Base-by-base conservation (phyloP, 2,329 filamentous ascomycete genomes). In the Fusarium multiceps region DNA sequence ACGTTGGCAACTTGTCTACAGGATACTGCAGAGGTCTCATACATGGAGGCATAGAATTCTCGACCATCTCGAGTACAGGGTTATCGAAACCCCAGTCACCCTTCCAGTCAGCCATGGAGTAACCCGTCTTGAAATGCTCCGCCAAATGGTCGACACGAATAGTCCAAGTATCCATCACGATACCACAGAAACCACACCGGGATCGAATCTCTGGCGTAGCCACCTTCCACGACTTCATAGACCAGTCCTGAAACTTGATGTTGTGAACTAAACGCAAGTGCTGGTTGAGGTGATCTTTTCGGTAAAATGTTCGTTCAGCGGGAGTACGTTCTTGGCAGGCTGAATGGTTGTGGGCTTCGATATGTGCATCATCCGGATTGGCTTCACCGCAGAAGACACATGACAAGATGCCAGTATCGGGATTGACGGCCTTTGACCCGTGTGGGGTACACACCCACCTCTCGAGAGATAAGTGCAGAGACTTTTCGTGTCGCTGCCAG, bases 401-500 rank as follows among this genome's bases (percentile, higher is more conserved):
- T 53, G 82, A 84, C 48, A 83, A 74, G 51, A 85, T 79, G 28
- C 88, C 87, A n/a, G 85, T 89, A 4, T 89, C 85, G 3, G 88
- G 84, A 59, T 90, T 87, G 37, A 89, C 78, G 7, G 85, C 84
- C 8, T 80, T 82, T 18, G 87, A 80, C 1, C 88, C 88, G 46
- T 87, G 83, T 46, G 88, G 88, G 6, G 85, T 85, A 74, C 86
- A 92, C 63, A 89, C 87, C 91, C 86, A 93, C 59, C 84, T 84
- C 80, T 88, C 89, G 1, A 91, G 86, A 9, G 87, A 92, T 72
- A 87, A 79, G 76, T 87, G 90, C 68, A 89, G 81, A 53, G 88
- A 89, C 71, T 90, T 90, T 74, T 93, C 90, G 76, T 93, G 90
- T 62, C 90, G 83, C 73, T 90, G 88, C 89, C 89, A 91, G 77